Evolutionary conservation across 2,329 filamentous ascomycete genomes (phyloP), one percentile per base, ranked within the genome.

Genomic region (Epichloe bromicola): DNA sequence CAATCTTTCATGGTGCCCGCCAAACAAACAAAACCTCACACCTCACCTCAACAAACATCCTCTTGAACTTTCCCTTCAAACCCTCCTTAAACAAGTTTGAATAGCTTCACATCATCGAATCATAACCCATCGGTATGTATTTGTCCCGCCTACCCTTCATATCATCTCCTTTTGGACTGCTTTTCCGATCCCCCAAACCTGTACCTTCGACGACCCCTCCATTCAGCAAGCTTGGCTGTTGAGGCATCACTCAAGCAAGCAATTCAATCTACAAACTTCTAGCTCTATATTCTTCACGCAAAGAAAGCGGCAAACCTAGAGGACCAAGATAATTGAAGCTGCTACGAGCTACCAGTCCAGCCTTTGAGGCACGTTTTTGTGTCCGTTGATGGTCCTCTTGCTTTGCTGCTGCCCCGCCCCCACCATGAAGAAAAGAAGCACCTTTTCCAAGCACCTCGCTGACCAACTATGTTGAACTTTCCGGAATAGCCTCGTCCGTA

Each of bases 11-110:
- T 40, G 15, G 17, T 33, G 49, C 45, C 51, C 49, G 49, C 51
- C 51, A 41, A 51, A 48, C 44, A 41, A 15, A 40, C 23, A 48
- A 46, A 53, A 51, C 38, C 36, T 38, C 37, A 19, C 36, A 15
- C 46, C 46, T 52, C 14, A 36, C 41, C 46, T 52, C 50, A 51
- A 52, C 49, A 54, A 51, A 38, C 40, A 49, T 41, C 50, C 2
- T 40, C 34, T 23, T 19, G 19, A 39, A 48, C 42, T 26, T 39
- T 41, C 46, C 33, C 42, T 36, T 33, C 39, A 40, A 46, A 12
- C 19, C 44, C n/a, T 43, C 14, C 26, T 26, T 17, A 17, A 6
- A 14, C 34, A n/a, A 30, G 26, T 14, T 41, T 46, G 26, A 46
- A 30, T 41, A 23, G 42, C 26, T 45, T 46, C 15, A 40, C 17